Base-by-base conservation (phyloP, 139 green algal species). In the Raphidocelis subcapitata region DNA sequence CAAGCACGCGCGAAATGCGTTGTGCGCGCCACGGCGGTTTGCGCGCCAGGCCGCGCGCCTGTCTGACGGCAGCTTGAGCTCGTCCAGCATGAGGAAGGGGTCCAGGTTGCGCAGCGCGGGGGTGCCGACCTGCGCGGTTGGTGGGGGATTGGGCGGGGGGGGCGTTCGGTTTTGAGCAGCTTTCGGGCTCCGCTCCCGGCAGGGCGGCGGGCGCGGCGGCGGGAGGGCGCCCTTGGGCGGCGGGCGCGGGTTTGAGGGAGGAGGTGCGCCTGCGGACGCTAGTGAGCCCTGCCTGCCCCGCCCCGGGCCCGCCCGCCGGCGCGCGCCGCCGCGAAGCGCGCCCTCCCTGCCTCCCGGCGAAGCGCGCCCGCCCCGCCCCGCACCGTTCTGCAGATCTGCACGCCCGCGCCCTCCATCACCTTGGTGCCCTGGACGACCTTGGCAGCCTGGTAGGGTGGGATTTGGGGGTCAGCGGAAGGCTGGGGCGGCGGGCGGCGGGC, bases 21-120 rank as follows among this genome's bases (percentile, higher is more conserved):
- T n/a, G n/a, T n/a, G n/a, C n/a, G n/a, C n/a, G n/a, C n/a, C n/a
- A n/a, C n/a, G n/a, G n/a, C n/a, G n/a, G n/a, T n/a, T n/a, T n/a
- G n/a, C n/a, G n/a, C n/a, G n/a, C n/a, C n/a, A n/a, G n/a, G n/a
- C n/a, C 23, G 32, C 49, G 32, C 62, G 72, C 21, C 86, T 46
- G 33, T 86, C 72, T 3, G 85, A 67, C 0, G 90, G 92, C 35
- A 90, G 74, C 72, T 86, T 88, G 28, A 97, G 77, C 74, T 93
- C 90, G 62, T 91, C 90, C 54, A 91, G 75, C 81, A 91, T 89
- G 4, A 97, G 80, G 84, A 90, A 97, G 5, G 92, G 92, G 62
- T 97, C 92, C 35, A 97, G 75, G 71, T 93, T 94, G 26, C 82
- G 81, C 37, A 96, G 76, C 15, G 29, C 60, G 2, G 29, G 14